Evolutionary conservation across 2,329 filamentous ascomycete species (phyloP).

Genomic region (Pseudogymnoascus sp.): DNA sequence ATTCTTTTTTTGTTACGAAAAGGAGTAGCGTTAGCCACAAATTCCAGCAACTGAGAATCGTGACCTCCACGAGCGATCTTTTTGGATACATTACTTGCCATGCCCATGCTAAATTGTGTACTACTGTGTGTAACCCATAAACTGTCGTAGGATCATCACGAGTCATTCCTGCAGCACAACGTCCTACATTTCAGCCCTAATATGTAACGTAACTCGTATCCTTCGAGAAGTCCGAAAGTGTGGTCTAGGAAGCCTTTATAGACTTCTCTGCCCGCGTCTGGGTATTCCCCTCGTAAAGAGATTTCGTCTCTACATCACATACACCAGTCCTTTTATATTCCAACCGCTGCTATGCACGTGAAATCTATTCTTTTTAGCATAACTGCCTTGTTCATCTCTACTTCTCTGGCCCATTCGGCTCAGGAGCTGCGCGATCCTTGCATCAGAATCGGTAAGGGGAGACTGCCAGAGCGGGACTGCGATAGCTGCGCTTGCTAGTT

Average conservation of each 20-base stretch:
- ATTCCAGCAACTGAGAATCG: constrained; percentile 2
- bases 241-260: neutral
- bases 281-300: neutral
- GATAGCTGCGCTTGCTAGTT: neutral
- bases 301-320: neutral
- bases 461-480: neutral
- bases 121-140: neutral
- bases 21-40: constrained; percentile 2
- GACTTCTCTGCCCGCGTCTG: neutral
- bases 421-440: neutral
- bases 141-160: no score
- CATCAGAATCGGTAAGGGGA: neutral
- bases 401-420: neutral
- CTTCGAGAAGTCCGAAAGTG: neutral
- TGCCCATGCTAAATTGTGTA: neutral
- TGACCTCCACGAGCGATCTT: neutral
- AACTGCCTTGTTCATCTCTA: neutral
- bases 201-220: neutral
- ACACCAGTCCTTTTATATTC: neutral
- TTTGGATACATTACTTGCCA: neutral
- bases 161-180: no score
- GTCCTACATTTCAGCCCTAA: neutral
- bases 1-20: neutral
- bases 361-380: neutral
- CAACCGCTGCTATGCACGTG: neutral